These are phyloP conservation scores for Wickerhamiella parazyma DNA, from an alignment of 805 yeast genomes.

Conservation along the genomic window DNA sequence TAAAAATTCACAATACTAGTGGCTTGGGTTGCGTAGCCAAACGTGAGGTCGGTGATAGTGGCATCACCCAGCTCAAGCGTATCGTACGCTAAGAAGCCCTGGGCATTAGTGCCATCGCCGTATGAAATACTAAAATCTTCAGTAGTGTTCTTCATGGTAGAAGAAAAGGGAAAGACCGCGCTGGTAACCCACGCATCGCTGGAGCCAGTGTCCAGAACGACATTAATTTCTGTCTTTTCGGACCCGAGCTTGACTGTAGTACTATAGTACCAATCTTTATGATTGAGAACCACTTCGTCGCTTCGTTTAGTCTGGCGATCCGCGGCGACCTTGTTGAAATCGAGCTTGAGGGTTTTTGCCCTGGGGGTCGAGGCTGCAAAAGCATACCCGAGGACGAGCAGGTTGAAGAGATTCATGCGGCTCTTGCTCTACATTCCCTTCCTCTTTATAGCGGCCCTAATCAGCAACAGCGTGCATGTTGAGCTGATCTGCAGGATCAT, in stretches of 20 bases:
- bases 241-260: background rate
- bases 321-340: no score
- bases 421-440: no score
- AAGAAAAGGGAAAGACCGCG: background rate
- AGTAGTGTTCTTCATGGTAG: constrained; percentile 16
- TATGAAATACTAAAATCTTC: constrained; percentile 29
- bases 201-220: constrained; percentile 63
- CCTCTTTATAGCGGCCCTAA: no score
- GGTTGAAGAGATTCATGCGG: no score
- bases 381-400: no score
- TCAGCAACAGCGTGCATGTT: no score
- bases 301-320: no score
- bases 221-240: background rate
- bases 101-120: constrained; percentile 28
- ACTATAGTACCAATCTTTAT: no score
- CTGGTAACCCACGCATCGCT: constrained; percentile 45
- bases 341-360: no score
- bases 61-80: constrained; percentile 36
- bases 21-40: constrained; percentile 56
- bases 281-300: no score
- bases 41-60: constrained; percentile 38
- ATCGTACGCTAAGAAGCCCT: constrained; percentile 20
- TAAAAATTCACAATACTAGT: constrained; percentile 29
- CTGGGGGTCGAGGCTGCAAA: no score
- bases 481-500: no score